phyloP scores from a whole-genome alignment of 1,139 yeast species.

The Saccharomyces uvarum region DNA sequence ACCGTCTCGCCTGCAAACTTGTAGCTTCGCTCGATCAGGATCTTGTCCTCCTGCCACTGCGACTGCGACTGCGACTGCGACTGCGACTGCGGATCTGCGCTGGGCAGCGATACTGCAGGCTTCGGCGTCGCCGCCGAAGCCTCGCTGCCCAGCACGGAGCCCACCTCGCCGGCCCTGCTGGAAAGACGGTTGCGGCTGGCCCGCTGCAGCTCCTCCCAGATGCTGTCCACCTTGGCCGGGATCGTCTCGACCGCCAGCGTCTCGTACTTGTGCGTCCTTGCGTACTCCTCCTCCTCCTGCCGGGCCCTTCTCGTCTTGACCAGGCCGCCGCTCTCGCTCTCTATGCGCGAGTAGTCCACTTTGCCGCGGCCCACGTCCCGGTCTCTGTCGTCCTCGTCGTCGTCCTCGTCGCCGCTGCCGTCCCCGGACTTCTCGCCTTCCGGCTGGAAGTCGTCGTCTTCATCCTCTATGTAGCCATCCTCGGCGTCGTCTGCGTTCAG shows the following conservation, averaged over 20 bases:
- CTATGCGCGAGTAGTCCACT: conserved; percentile 39
- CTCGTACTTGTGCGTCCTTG: conserved; percentile 27
- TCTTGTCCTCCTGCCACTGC: conserved; percentile 37
- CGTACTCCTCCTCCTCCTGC: conserved; percentile 34
- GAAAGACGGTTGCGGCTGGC: conserved; percentile 22
- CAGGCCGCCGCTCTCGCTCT: conserved; percentile 46
- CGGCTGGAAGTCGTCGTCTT: conserved; percentile 60
- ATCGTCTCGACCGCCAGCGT: conserved; percentile 18
- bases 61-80: conserved; percentile 18
- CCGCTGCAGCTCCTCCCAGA: conserved; percentile 42
- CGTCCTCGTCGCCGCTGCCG: conserved; percentile 19
- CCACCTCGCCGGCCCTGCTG: conserved; percentile 14
- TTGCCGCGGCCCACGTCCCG: conserved; percentile 33
- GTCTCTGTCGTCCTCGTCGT: conserved; percentile 21
- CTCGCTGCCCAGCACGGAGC: conserved; percentile 19
- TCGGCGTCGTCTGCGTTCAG: conserved; percentile 20
- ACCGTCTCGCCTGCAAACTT: conserved; percentile 84
- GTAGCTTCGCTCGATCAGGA: conserved; percentile 69
- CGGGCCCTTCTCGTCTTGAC: conserved; percentile 52
- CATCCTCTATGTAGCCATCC: conserved; percentile 50
- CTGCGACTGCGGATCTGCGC: conserved; percentile 10
- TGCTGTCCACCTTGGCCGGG: conserved; percentile 34
- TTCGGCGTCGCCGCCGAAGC: background rate
- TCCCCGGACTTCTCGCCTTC: conserved; percentile 21
- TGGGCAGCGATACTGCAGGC: conserved; percentile 5